Evolutionary conservation across 192 early-diverging fungal species (phyloP), one percentile per base, ranked within the genome.

Genomic region (Entophlyctis helioformis): DNA sequence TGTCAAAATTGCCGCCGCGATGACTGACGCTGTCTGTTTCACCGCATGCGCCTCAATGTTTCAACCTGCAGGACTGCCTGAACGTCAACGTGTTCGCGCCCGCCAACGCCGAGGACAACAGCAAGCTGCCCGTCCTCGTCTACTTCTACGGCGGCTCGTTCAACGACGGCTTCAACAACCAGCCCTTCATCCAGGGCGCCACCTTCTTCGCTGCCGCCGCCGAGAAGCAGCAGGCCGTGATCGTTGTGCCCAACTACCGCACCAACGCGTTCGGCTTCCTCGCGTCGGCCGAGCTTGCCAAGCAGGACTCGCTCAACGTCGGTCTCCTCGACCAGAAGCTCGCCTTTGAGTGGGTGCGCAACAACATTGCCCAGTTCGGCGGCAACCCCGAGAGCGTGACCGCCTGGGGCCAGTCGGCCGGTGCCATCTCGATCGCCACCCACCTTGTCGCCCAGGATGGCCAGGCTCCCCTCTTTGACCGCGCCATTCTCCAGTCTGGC

Each of bases 81-180:
- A n/a, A n/a, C n/a, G n/a, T n/a, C n/a, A n/a, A n/a, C n/a, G n/a
- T n/a, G n/a, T n/a, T n/a, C n/a, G n/a, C n/a, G n/a, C n/a, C n/a
- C n/a, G n/a, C n/a, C n/a, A n/a, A n/a, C n/a, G n/a, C n/a, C n/a
- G n/a, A n/a, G n/a, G n/a, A n/a, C n/a, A n/a, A n/a, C n/a, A n/a
- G n/a, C n/a, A n/a, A n/a, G n/a, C n/a, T n/a, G n/a, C 80, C 82
- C 29, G 82, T 82, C 4, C 51, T 80, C 46, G 62, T 81, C 8
- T 83, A 59, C 40, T 60, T 83, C 22, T 67, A 82, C 36, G 72
- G 72, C 9, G 81, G 79, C 21, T 62, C 56, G 18, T 77, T 67
- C 47, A 55, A 50, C 21, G 56, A 42, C 35, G 75, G 75, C 28
- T 53, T 43, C 7, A 33, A 40, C 8, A 50, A 42, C 37, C 46